A percentile compares a stretch with the other conserved stretches of the same genome.
These are phyloP conservation scores for Hypoxylon rickii DNA, from an alignment of 495 filamentous ascomycete species.

Conservation along the genomic window DNA sequence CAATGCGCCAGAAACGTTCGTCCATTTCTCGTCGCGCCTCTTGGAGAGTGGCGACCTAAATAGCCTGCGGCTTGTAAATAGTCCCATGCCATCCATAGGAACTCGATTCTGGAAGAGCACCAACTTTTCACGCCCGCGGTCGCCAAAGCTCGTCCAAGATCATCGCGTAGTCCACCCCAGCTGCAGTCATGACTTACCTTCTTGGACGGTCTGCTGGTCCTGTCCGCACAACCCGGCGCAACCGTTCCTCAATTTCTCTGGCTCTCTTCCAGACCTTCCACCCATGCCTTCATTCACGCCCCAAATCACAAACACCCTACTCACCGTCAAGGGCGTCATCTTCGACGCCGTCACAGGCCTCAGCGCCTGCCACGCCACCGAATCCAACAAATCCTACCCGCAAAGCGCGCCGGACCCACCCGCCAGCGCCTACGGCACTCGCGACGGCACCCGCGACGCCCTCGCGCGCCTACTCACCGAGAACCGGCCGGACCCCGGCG, in stretches of 20 bases:
- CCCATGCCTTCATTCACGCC: not conserved
- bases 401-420: slow-evolving; percentile 1
- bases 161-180: slow-evolving; percentile 17
- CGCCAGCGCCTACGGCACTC: slow-evolving; percentile 14
- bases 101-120: slow-evolving; percentile 17
- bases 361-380: slow-evolving; percentile 23
- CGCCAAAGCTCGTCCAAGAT: slow-evolving; percentile 11
- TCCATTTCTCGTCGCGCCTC: slow-evolving; percentile 17
- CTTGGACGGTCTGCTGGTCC: slow-evolving; percentile 28
- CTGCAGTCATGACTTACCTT: slow-evolving; percentile 18
- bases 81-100: slow-evolving; percentile 17
- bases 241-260: slow-evolving; percentile 2
- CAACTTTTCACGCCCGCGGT: slow-evolving; percentile 20
- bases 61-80: slow-evolving; percentile 23
- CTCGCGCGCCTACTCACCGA: slow-evolving; percentile 1
- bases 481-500: not conserved
- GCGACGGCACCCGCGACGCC: slow-evolving; percentile 1
- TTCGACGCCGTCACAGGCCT: slow-evolving; percentile 11
- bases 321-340: slow-evolving; percentile 11
- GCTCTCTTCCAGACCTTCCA: slow-evolving; percentile 3
- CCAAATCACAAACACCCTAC: slow-evolving; percentile 1
- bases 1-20: slow-evolving; percentile 19
- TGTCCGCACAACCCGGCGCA: slow-evolving; percentile 23
- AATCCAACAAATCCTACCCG: slow-evolving; percentile 12
- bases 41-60: slow-evolving; percentile 19